phyloP scores from a whole-genome alignment of 352 stramenopile species.

The Globisporangium perplexum region DNA sequence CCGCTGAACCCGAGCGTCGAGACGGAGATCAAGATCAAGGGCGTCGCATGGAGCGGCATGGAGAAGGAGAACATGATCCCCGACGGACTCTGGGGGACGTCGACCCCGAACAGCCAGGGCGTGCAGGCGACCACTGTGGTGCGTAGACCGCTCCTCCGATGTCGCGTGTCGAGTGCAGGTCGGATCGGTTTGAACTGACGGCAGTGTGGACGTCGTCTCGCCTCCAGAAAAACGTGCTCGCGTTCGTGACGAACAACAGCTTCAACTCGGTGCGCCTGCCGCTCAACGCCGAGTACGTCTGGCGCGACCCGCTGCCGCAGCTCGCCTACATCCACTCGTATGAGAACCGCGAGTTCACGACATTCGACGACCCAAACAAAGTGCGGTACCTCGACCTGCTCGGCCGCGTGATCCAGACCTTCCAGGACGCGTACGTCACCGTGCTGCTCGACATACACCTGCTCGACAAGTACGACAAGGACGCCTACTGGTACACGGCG shows the following conservation, averaged over 20 bases:
- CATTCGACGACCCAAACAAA: conserved; percentile 31
- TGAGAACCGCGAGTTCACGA: conserved; percentile 59
- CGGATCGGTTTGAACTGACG: too few relatives aligned
- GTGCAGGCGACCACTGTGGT: conserved; percentile 44
- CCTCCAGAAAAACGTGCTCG: conserved; percentile 30
- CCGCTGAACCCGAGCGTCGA: conserved; percentile 25
- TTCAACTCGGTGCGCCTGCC: conserved; percentile 64
- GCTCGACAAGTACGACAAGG: conserved; percentile 39
- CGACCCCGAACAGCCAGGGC: conserved; percentile 23
- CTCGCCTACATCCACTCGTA: conserved; percentile 48
- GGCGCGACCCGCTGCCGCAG: conserved; percentile 32
- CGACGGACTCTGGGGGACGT: conserved; percentile 42
- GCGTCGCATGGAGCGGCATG: conserved; percentile 60
- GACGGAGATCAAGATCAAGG: conserved; percentile 58
- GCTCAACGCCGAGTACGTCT: conserved; percentile 48
- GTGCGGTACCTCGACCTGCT: conserved; percentile 57
- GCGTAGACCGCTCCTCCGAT: too few relatives aligned
- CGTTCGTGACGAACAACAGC: conserved; percentile 47
- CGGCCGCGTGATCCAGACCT: conserved; percentile 41
- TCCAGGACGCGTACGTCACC: conserved; percentile 42
- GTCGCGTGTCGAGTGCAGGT: too few relatives aligned
- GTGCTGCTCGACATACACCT: conserved; percentile 61
- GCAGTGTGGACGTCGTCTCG: too few relatives aligned
- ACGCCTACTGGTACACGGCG: conserved; percentile 65
- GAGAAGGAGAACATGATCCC: conserved; percentile 69